Conservation (phyloP, 805 yeast species). For the Danielia reshetovae region DNA sequence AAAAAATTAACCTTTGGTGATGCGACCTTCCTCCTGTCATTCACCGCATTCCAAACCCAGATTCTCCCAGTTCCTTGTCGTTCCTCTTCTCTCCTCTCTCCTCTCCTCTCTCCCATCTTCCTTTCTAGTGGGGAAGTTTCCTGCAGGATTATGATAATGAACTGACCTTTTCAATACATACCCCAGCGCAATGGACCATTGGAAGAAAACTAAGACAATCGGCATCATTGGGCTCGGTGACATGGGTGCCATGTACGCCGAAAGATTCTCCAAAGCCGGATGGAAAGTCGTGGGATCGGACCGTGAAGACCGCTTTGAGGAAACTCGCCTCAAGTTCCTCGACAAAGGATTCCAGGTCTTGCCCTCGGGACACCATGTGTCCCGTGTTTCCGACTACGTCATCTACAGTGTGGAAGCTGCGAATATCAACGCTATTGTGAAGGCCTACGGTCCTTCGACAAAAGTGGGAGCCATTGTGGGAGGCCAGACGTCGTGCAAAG, state of each 20-base stretch:
- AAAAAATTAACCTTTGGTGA: no score
- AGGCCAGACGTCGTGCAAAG: constrained; percentile 97
- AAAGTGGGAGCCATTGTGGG: constrained; percentile 89
- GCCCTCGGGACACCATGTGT: constrained; percentile 78
- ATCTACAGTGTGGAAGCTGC: constrained; percentile 95
- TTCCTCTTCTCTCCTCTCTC: no score
- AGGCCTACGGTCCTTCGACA: constrained; percentile 78
- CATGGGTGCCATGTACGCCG: constrained; percentile 91
- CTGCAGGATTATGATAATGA: not conserved
- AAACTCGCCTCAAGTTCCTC: constrained; percentile 35
- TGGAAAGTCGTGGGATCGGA: constrained; percentile 91
- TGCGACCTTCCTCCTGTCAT: no score
- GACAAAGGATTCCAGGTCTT: constrained; percentile 52
- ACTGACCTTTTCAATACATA: not conserved
- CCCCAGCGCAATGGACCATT: not conserved
- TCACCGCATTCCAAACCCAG: no score
- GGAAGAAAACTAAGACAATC: constrained; percentile 43
- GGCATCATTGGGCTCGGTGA: constrained; percentile 97
- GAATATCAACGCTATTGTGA: constrained; percentile 67
- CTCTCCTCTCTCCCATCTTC: no score
- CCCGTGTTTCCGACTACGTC: constrained; percentile 75
- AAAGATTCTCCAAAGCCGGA: constrained; percentile 71
- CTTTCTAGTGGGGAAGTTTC: not conserved
- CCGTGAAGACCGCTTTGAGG: constrained; percentile 58
- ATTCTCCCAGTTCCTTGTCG: no score